Conservation (phyloP, 2,329 filamentous ascomycete species). For the Beauveria asiatica region DNA sequence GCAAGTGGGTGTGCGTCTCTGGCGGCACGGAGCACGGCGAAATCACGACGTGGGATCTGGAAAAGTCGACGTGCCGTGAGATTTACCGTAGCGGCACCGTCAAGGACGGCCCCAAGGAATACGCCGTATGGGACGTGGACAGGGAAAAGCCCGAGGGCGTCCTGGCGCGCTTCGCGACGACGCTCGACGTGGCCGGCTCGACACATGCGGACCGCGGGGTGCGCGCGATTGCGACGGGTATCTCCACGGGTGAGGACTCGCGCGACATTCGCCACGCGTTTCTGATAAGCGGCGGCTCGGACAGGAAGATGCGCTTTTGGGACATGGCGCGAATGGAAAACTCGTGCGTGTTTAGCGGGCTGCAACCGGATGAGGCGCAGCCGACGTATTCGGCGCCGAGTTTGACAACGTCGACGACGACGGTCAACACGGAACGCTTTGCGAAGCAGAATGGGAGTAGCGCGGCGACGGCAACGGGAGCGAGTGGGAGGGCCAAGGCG, state of each 20-base stretch:
- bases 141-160: slow-evolving; percentile 82
- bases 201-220: slow-evolving; percentile 57
- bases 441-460: slow-evolving; percentile 24
- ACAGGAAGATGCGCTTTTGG: slow-evolving; percentile 92
- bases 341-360: slow-evolving; percentile 72
- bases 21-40: slow-evolving; percentile 83
- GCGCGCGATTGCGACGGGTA: slow-evolving; percentile 64
- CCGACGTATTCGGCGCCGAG: slow-evolving; percentile 63
- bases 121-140: slow-evolving; percentile 82
- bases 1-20: slow-evolving; percentile 79
- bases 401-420: slow-evolving; percentile 54
- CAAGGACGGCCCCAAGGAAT: slow-evolving; percentile 54
- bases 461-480: slow-evolving; percentile 21
- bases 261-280: slow-evolving; percentile 71
- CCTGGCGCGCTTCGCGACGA: slow-evolving; percentile 74
- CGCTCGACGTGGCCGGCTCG: slow-evolving; percentile 52
- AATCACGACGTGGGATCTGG: slow-evolving; percentile 90
- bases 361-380: slow-evolving; percentile 59
- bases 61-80: slow-evolving; percentile 80
- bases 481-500: slow-evolving; percentile 20
- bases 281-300: slow-evolving; percentile 77
- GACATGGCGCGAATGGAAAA: slow-evolving; percentile 71
- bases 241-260: slow-evolving; percentile 61
- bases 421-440: slow-evolving; percentile 57
- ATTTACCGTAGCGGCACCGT: slow-evolving; percentile 66